phyloP scores from a whole-genome alignment of 371 early-diverging fungal species.

The Apophysomyces sp. region DNA sequence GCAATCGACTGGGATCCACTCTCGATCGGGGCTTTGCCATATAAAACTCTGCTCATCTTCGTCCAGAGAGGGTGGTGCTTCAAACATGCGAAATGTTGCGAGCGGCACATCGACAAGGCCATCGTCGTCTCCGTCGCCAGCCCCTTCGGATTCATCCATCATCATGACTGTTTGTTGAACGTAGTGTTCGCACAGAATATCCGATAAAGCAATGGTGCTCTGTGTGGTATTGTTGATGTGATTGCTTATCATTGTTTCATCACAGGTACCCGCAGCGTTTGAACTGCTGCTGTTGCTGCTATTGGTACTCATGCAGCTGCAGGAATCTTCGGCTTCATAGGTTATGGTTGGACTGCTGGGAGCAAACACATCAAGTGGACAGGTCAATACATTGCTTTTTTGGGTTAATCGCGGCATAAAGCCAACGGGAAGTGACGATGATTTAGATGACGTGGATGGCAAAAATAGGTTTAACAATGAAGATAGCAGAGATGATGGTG shows the following conservation, averaged over 20 bases:
- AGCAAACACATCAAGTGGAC: conserved; percentile 15
- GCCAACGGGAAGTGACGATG: conserved; percentile 12
- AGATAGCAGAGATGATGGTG: background rate
- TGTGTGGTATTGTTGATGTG: conserved; percentile 1
- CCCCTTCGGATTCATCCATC: background rate
- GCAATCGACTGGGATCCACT: conserved; percentile 30
- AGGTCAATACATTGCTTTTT: conserved; percentile 4
- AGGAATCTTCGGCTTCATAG: conserved; percentile 9
- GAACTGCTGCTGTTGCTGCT: conserved; percentile 4
- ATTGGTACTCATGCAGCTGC: conserved; percentile 18
- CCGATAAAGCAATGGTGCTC: conserved; percentile 29
- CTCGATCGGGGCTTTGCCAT: conserved; percentile 22
- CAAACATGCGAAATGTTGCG: conserved; percentile 20
- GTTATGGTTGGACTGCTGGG: conserved; percentile 8
- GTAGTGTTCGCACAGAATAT: conserved; percentile 42
- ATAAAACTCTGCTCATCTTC: conserved; percentile 17
- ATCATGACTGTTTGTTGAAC: conserved; percentile 19
- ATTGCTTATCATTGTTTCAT: conserved; percentile 1
- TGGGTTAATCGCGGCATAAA: conserved; percentile 20
- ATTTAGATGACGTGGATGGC: background rate
- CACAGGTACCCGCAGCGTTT: background rate
- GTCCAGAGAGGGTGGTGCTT: conserved; percentile 20
- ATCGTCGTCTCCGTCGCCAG: background rate
- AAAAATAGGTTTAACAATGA: conserved; percentile 5
- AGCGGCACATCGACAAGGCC: conserved; percentile 13